Evolutionary conservation across 805 yeast genomes (phyloP), one percentile per base, ranked within the genome.

Genomic region (Candida endomychidarum): DNA sequence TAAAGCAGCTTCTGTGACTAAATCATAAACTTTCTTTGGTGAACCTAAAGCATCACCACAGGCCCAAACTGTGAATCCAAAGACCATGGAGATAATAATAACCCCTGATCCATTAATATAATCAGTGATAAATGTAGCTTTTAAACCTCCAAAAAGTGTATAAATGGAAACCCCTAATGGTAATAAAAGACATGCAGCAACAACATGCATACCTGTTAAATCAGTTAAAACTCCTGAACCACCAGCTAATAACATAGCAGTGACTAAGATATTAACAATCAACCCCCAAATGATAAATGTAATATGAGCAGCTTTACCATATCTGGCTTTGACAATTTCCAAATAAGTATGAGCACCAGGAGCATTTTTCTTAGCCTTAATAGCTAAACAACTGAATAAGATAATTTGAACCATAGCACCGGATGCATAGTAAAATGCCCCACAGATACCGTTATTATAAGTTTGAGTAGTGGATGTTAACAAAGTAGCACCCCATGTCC

Each of bases 351-450:
- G 97, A 2, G 95, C 95, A 35, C 80, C 83, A 3, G 97, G 96
- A 10, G 96, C 96, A 49, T 81, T 78, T 57, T 83, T 83, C 61
- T 90, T 90, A 24, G 89, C 86, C 58, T 86, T 89, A 48, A 90
- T 87, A 9, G 96, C 96, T 43, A 88, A 62, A 32, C 88, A 81
- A 1, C 96, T 87, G 61, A 90, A 90, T 38, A 88, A 69, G 16
- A 88, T 81, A 50, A 90, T 85, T 60, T 90, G 97, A 41, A 86
- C 87, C 39, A 87, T 77, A 1, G 96, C 96, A 56, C 97, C 98
- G 3, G 93, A 78, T 7, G 96, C 96, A 58, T 90, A 90, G 65
- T 80, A 84, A 56, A 75, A 81, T 10, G 91, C 83, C 34, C 95
- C 96, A 23, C 81, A 63, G 28, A 90, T 77, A 53, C 98, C 98